Conservation (phyloP, 495 filamentous ascomycete genomes). For the Daldinia loculata region DNA sequence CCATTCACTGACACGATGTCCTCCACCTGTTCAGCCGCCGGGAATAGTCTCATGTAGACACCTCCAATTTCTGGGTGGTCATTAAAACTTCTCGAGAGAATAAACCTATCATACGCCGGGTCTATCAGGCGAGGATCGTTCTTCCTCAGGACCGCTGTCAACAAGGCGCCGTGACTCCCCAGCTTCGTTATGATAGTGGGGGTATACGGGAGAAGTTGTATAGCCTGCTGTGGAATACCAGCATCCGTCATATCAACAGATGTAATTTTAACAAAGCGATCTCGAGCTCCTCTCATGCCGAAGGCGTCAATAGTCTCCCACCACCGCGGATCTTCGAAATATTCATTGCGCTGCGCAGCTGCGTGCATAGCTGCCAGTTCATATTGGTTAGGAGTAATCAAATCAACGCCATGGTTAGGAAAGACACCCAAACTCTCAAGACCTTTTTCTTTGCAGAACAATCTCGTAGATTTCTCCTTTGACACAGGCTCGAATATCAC, state of each 20-base stretch:
- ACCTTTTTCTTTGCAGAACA: slow-evolving; percentile 63
- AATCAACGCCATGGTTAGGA: slow-evolving; percentile 69
- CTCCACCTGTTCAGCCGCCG: slow-evolving; percentile 69
- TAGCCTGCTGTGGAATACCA: slow-evolving; percentile 81
- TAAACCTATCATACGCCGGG: slow-evolving; percentile 68
- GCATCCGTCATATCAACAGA: slow-evolving; percentile 70
- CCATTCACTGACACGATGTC: slow-evolving; percentile 91
- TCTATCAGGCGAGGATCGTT: slow-evolving; percentile 70
- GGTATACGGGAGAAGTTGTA: slow-evolving; percentile 87
- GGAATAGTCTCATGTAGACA: slow-evolving; percentile 84
- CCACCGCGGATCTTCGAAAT: slow-evolving; percentile 77
- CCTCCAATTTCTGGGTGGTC: slow-evolving; percentile 71
- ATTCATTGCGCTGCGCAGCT: slow-evolving; percentile 65
- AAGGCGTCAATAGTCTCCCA: slow-evolving; percentile 81
- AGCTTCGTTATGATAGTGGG: slow-evolving; percentile 86
- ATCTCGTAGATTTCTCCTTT: slow-evolving; percentile 71
- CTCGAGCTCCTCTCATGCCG: slow-evolving; percentile 68
- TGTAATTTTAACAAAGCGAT: slow-evolving; percentile 70
- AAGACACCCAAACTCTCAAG: slow-evolving; percentile 56
- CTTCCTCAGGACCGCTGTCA: slow-evolving; percentile 73
- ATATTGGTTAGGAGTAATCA: slow-evolving; percentile 82
- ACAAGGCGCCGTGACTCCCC: slow-evolving; percentile 78
- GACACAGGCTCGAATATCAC: slow-evolving; percentile 96
- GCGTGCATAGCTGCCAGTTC: slow-evolving; percentile 82
- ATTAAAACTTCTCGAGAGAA: slow-evolving; percentile 66